Base-by-base conservation (phyloP, 306 rosid species). In the Dalbergia cochinchinensis region DNA sequence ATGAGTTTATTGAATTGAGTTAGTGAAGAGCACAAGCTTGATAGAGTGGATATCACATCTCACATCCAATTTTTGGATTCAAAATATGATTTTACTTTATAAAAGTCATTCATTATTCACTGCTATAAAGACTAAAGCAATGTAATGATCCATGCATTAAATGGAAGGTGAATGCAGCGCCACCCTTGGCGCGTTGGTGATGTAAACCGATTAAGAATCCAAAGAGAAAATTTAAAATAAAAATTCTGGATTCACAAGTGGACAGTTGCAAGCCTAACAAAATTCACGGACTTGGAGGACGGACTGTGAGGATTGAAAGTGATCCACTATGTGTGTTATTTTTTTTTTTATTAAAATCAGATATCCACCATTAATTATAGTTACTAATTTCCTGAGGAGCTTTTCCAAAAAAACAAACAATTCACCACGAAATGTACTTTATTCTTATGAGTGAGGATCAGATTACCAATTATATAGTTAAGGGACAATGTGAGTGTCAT, bases 231-330 rank as follows among this genome's bases (percentile, higher is more conserved):
- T 14, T 1, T 2, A 50, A 50, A 48, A 13, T 48, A 15, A 13
- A 42, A 50, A 50, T 50, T 50, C 7, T 4, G 9, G 26, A 7
- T 54, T 54, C 60, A 54, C 60, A 54, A 54, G 60, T 22, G 60
- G 60, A 20, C 78, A 20, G 74, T 60, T 20, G 81, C 82, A 68
- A 60, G 55, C 33, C 77, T 20, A 73, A 13, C 63, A 50, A 62
- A 80, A 78, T 55, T 80, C 85, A 68, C 82, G 73, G 82, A 57
- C 64, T 86, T 80, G 1, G 37, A 74, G 76, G n/a, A 68, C 82
- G 73, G 82, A 57, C 64, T 86, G 77, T 1, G 37, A 74, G 76
- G 45, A 73, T 16, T 11, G 41, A 45, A 74, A 64, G 77, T 66
- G 74, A 81, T 55, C 74, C 88, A 26, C 31, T 26, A 26, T 26